Evolutionary conservation across 2,329 filamentous ascomycete species (phyloP), one percentile per base, ranked within the genome.

Genomic region (Xylariaceae sp.): DNA sequence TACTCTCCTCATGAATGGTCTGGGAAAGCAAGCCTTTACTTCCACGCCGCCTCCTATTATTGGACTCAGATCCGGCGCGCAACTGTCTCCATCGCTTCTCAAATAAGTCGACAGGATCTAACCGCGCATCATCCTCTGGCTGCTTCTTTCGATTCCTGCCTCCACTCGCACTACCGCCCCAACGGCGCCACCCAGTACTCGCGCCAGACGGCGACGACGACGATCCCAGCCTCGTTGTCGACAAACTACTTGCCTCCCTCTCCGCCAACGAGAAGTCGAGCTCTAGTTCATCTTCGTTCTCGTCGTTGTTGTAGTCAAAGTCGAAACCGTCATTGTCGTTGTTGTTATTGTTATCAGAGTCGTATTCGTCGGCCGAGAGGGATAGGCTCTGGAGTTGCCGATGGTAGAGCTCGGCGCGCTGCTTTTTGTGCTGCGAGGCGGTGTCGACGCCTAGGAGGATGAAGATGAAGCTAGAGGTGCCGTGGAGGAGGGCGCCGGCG

Each of bases 1-100:
- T 83, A 41, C 85, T 82, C 61, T 88, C 85, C 63, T 87, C 85
- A 46, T 85, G 74, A 50, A 89, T 88, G 0, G 81, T 85, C 60
- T 85, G 80, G 22, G 76, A 74, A 35, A 85, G 65, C 16, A 88
- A 61, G 1, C 76, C 76, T 40, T 70, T 67, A 4, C 67, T n/a
- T n/a, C n/a, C n/a, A n/a, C n/a, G 67, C 38, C 69, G 65, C 41
- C 68, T 66, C 44, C 71, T 64, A 8, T 69, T 63, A 21, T 63
- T 64, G 6, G 59, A 35, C n/a, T n/a, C n/a, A n/a, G n/a, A n/a
- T n/a, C n/a, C n/a, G 12, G 50, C 45, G 39, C 54, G 55, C 21
- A 61, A 39, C 40, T 50, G 29, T 39, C 56, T 59, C 59, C 59
- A 62, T 39, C 56, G 53, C 25, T 55, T 55, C 25, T 58, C 58